phyloP scores from a whole-genome alignment of 805 yeast genomes.

The Nakazawaea ernobii region DNA sequence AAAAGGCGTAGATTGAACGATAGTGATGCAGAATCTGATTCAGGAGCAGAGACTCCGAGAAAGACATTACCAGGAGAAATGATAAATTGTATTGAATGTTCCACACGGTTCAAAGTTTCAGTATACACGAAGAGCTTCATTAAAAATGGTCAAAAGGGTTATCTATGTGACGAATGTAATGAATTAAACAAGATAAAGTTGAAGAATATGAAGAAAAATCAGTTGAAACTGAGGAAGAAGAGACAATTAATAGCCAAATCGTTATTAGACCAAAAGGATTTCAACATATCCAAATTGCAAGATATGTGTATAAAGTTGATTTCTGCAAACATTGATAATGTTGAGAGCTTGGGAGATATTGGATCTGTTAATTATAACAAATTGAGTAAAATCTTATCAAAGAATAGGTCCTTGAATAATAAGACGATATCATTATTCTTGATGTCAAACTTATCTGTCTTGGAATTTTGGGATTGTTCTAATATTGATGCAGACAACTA shows the following conservation, averaged over 20 bases:
- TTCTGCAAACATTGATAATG: slow-evolving; percentile 62
- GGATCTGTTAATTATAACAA: slow-evolving; percentile 67
- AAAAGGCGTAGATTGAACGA: slow-evolving; percentile 29
- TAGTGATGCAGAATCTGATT: slow-evolving; percentile 25
- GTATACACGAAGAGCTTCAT: slow-evolving; percentile 53
- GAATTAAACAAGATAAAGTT: slow-evolving; percentile 36
- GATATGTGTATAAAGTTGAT: slow-evolving; percentile 72
- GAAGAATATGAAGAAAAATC: slow-evolving; percentile 41
- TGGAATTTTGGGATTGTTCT: slow-evolving; percentile 93
- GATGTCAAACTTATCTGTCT: slow-evolving; percentile 44
- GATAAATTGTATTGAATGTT: slow-evolving; percentile 62
- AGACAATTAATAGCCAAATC: slow-evolving; percentile 82
- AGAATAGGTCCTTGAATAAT: slow-evolving; percentile 74
- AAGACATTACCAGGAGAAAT: slow-evolving; percentile 36
- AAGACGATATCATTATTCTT: slow-evolving; percentile 71
- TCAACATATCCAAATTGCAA: slow-evolving; percentile 65
- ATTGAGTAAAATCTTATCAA: slow-evolving; percentile 70
- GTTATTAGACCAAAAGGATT: slow-evolving; percentile 64
- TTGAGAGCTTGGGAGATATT: slow-evolving; percentile 82
- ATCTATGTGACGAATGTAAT: slow-evolving; percentile 61
- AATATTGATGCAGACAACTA: slow-evolving; percentile 61
- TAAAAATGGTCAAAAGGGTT: slow-evolving; percentile 49
- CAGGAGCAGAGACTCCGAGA: slow-evolving; percentile 17
- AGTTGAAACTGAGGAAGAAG: slow-evolving; percentile 61
- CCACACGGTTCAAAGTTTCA: slow-evolving; percentile 48